These are phyloP conservation scores for Pyronema omphalodes DNA, from an alignment of 495 filamentous ascomycete species.

Conservation along the genomic window DNA sequence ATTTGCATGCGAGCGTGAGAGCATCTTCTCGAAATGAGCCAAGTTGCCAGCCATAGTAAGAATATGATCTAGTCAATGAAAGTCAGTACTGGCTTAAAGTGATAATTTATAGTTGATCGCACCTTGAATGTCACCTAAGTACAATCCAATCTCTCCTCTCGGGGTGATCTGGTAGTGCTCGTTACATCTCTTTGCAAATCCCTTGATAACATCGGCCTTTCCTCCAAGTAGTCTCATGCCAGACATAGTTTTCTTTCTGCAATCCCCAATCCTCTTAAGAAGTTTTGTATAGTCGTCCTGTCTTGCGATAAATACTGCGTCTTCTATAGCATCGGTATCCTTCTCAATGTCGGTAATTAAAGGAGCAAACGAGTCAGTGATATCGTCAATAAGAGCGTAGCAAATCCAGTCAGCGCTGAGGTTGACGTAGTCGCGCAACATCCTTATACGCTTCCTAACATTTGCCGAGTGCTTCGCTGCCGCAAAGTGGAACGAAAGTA, in stretches of 20 bases:
- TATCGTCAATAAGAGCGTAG: conserved; percentile 94
- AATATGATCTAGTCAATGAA: conserved; percentile 50
- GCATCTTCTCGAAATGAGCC: conserved; percentile 84
- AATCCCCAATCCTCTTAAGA: conserved; percentile 48
- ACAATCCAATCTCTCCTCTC: conserved; percentile 82
- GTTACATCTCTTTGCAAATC: conserved; percentile 96
- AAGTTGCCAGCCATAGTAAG: conserved; percentile 94
- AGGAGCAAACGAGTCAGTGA: conserved; percentile 86
- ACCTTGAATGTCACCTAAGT: conserved; percentile 82
- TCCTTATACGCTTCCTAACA: conserved; percentile 78
- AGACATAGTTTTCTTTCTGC: conserved; percentile 90
- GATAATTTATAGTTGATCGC: background rate
- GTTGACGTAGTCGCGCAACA: conserved; percentile 84
- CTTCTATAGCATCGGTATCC: conserved; percentile 80
- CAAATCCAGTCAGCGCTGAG: conserved; percentile 94
- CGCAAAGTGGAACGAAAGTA: conserved; percentile 89
- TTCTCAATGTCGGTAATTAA: conserved; percentile 76
- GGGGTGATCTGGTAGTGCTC: conserved; percentile 96
- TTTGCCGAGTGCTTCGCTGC: conserved; percentile 88
- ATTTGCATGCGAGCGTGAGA: conserved; percentile 83
- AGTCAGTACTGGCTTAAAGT: background rate
- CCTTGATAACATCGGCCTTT: conserved; percentile 97
- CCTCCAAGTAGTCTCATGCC: conserved; percentile 83
- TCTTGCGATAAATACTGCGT: conserved; percentile 48
- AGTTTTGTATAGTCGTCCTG: conserved; percentile 57